A percentile compares a stretch with the other conserved stretches of the same genome.
These are phyloP conservation scores for Heimioporus sp. DNA, from an alignment of 768 basidiomycete genomes.

Conservation along the genomic window DNA sequence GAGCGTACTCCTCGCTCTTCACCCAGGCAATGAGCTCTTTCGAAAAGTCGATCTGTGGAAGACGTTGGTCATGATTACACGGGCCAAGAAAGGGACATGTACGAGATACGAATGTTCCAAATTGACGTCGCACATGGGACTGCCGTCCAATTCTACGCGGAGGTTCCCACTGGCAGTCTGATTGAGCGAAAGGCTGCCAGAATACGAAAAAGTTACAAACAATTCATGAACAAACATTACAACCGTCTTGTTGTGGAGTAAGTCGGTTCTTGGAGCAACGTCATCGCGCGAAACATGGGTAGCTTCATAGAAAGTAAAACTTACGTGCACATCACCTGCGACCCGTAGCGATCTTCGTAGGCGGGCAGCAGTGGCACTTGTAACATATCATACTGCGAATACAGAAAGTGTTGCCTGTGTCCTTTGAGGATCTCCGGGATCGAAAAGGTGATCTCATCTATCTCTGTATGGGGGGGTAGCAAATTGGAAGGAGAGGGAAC, in stretches of 20 bases:
- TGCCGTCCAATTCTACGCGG: slow-evolving; percentile 77
- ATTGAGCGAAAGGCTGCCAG: not conserved
- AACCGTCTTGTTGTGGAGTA: slow-evolving; percentile 74
- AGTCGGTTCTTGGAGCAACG: slow-evolving; percentile 53
- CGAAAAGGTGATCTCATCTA: slow-evolving; percentile 60
- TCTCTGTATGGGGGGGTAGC: slow-evolving; percentile 38
- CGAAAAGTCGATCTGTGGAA: slow-evolving; percentile 80
- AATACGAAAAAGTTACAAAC: slow-evolving; percentile 45
- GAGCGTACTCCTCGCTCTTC: slow-evolving; percentile 56
- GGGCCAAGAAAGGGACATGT: slow-evolving; percentile 8
- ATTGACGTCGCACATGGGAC: slow-evolving; percentile 66
- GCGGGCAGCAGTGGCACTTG: slow-evolving; percentile 75
- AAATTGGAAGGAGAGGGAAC: not conserved
- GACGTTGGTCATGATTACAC: not conserved
- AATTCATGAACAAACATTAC: slow-evolving; percentile 94
- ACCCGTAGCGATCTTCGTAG: slow-evolving; percentile 69
- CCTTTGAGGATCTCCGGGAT: slow-evolving; percentile 86
- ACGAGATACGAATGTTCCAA: slow-evolving; percentile 87
- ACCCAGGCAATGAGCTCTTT: slow-evolving; percentile 81
- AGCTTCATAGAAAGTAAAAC: slow-evolving; percentile 27
- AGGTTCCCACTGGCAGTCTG: slow-evolving; percentile 70
- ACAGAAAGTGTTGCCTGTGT: slow-evolving; percentile 84
- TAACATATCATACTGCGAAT: slow-evolving; percentile 72
- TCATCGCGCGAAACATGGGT: slow-evolving; percentile 1
- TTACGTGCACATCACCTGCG: slow-evolving; percentile 90